These are phyloP conservation scores for Larix sibirica DNA, from an alignment of 83 land plant genomes.

Conservation along the genomic window DNA sequence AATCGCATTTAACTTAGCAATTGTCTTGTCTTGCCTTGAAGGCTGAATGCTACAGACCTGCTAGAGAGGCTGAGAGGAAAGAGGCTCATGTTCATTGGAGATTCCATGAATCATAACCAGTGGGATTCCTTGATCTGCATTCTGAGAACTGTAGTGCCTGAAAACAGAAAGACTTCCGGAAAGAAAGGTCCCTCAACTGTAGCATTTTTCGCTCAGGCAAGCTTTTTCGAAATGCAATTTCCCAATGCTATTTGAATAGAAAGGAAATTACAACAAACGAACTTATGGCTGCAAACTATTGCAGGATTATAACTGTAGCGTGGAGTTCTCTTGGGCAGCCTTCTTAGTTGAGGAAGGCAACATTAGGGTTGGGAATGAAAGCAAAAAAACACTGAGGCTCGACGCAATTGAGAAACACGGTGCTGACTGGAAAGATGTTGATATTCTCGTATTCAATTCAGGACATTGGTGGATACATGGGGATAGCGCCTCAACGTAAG, in stretches of 20 bases:
- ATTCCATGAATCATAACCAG: conserved; percentile 26
- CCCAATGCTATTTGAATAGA: no score
- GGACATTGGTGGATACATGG: conserved; percentile 35
- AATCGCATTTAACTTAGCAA: background rate
- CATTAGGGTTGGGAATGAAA: background rate
- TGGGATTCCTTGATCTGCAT: conserved; percentile 36
- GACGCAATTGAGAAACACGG: conserved; percentile 15
- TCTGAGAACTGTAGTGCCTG: conserved; percentile 12
- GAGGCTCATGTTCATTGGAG: conserved; percentile 24
- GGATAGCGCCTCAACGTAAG: conserved; percentile 14
- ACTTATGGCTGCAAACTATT: no score
- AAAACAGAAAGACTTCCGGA: conserved; percentile 13
- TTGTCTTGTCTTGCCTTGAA: background rate
- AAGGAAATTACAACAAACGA: no score
- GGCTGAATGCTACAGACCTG: conserved; percentile 24
- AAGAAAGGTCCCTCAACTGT: conserved; percentile 3
- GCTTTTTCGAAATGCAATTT: background rate
- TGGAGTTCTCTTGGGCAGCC: conserved; percentile 19
- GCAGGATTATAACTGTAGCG: conserved; percentile 23
- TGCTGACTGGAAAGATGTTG: conserved; percentile 16
- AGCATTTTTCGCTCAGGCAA: conserved; percentile 1
- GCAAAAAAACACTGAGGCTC: conserved; percentile 1
- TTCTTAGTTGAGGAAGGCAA: conserved; percentile 4
- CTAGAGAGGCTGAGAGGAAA: conserved; percentile 21
- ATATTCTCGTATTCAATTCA: conserved; percentile 29